phyloP scores from a whole-genome alignment of 1,284 basidiomycete genomes.

The Ceratorhiza oryzae-sativae region DNA sequence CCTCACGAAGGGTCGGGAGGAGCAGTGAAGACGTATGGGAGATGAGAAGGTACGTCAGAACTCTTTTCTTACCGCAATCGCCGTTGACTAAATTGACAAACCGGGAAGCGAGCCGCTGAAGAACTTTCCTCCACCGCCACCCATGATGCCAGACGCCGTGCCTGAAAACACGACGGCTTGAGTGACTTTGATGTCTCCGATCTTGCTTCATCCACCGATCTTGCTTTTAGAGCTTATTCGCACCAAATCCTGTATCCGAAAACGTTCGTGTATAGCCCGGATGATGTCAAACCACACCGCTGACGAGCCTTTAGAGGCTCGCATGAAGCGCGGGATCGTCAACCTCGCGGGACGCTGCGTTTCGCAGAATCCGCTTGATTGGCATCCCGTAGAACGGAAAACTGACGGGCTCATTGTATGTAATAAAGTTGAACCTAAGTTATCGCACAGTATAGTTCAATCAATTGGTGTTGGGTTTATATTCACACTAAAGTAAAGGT shows the following conservation, averaged over 20 bases:
- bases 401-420: slow-evolving; percentile 35
- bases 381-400: slow-evolving; percentile 36
- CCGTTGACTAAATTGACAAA: background rate
- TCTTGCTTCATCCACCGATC: background rate
- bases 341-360: slow-evolving; percentile 32
- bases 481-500: slow-evolving; percentile 10
- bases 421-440: slow-evolving; percentile 8
- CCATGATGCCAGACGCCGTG: slow-evolving; percentile 12
- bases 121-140: slow-evolving; percentile 32
- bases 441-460: background rate
- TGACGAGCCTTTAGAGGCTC: slow-evolving; percentile 35
- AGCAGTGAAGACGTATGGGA: slow-evolving; percentile 97
- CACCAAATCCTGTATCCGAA: background rate
- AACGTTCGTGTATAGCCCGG: slow-evolving; percentile 8
- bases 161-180: slow-evolving; percentile 35
- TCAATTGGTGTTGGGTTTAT: background rate
- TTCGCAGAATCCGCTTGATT: slow-evolving; percentile 28
- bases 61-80: background rate
- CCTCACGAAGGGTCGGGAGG: slow-evolving; percentile 69
- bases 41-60: slow-evolving; percentile 68
- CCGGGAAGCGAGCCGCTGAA: slow-evolving; percentile 19
- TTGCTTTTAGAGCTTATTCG: slow-evolving; percentile 23
- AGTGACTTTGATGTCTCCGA: background rate
- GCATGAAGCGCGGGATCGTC: slow-evolving; percentile 28
- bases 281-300: slow-evolving; percentile 40